Evolutionary conservation across 352 stramenopile species (phyloP), one percentile per base, ranked within the genome.

Genomic region (Globisporangium polare): DNA sequence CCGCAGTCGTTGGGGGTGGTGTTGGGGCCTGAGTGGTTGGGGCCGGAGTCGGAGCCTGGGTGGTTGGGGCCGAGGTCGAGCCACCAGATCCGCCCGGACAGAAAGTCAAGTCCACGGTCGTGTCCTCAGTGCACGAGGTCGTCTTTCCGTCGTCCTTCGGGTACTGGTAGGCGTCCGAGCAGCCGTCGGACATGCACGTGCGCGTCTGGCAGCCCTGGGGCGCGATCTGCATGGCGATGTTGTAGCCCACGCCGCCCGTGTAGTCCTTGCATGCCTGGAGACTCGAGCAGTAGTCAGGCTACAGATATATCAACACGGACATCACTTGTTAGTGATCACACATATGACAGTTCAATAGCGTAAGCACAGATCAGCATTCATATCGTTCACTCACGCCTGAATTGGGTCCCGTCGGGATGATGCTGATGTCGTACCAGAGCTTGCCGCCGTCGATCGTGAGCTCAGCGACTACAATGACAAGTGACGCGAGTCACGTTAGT

Each of bases 381-480:
- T 31, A 20, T 15, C 7, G 7, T 6, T 6, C 22, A 53, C 47
- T 53, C 8, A 53, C 47, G 31, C 67, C 63, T 33, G 20, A 53
- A 35, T 55, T 66, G 18, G 70, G 59, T 4, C 76, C 62, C n/a
- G 78, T 77, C 13, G 72, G 68, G 58, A 83, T 77, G 56, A 77
- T 79, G 49, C 74, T 80, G 37, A 83, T 76, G 66, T 83, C 74
- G 52, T 80, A 83, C 72, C 74, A 83, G 37, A 66, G 58, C 27
- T 63, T 69, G 42, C 61, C 67, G 35, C 62, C 69, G 0, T 54
- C 69, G 18, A 80, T 57, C 6, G 70, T 64, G 37, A 83, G 75
- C 57, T 83, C 75, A 15, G 69, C 72, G 60, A 83, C 72, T 79
- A 53, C 37, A 41, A 46, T 27, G 4, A 29, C 63, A 70, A 12